Evolutionary conservation across 2,329 filamentous ascomycete genomes (phyloP).

Genomic region (Hawksworthiomyces lignivorus): DNA sequence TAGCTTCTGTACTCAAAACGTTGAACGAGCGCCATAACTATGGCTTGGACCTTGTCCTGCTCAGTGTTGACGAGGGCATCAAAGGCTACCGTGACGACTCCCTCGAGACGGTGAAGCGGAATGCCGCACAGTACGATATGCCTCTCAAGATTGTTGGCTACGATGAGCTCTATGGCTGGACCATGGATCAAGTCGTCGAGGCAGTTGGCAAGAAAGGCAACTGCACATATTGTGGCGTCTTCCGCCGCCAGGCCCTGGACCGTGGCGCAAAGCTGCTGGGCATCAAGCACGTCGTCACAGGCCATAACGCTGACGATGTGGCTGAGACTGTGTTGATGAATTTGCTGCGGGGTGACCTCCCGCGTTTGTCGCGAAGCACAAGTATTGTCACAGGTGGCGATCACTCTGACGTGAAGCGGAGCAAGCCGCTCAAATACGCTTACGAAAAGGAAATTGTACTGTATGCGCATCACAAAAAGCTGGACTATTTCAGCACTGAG

Average conservation of each 20-base stretch:
- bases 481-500: slow-evolving; percentile 97
- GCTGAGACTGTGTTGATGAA: slow-evolving; percentile 99
- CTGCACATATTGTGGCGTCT: slow-evolving; percentile 98
- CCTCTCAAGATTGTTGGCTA: slow-evolving; percentile 88
- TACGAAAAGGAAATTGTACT: slow-evolving; percentile 99
- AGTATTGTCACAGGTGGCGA: slow-evolving; percentile 76
- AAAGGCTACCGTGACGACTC: slow-evolving; percentile 95
- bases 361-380: slow-evolving; percentile 78
- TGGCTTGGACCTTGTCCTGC: slow-evolving; percentile 72
- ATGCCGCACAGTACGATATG: slow-evolving; percentile 86
- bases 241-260: slow-evolving; percentile 87
- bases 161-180: slow-evolving; percentile 92
- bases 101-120: slow-evolving; percentile 91
- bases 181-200: slow-evolving; percentile 97
- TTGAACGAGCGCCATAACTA: slow-evolving; percentile 87
- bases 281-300: slow-evolving; percentile 91
- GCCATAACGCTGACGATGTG: slow-evolving; percentile 95
- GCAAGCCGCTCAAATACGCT: slow-evolving; percentile 94
- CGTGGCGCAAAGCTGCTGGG: slow-evolving; percentile 79
- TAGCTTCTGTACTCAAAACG: slow-evolving; percentile 90
- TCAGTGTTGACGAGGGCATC: slow-evolving; percentile 96
- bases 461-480: slow-evolving; percentile 91
- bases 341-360: slow-evolving; percentile 79
- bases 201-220: slow-evolving; percentile 97
- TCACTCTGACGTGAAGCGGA: slow-evolving; percentile 83